Conservation (phyloP, 331 rosid species). For the Cydonia oblonga region DNA sequence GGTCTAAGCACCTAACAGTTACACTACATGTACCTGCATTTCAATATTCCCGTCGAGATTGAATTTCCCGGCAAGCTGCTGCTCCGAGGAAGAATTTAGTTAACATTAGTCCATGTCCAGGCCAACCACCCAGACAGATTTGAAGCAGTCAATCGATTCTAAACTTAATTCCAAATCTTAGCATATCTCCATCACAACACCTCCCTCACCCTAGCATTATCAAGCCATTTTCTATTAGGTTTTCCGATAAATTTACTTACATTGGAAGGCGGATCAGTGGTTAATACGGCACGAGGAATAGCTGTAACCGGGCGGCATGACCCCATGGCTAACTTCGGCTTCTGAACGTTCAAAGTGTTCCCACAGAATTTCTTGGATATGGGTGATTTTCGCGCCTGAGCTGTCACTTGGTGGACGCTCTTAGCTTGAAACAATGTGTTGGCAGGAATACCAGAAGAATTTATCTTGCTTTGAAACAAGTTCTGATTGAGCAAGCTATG, state of each 20-base stretch:
- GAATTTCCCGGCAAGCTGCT: slow-evolving; percentile 74
- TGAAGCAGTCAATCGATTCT: neutral
- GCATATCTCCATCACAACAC: neutral
- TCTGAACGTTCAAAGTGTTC: slow-evolving; percentile 31
- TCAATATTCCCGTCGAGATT: slow-evolving; percentile 71
- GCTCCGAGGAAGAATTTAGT: slow-evolving; percentile 22
- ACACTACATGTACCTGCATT: slow-evolving; percentile 52
- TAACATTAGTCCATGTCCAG: slow-evolving; percentile 11
- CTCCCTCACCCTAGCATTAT: neutral
- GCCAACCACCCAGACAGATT: slow-evolving; percentile 9
- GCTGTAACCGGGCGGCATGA: slow-evolving; percentile 10
- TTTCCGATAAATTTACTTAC: slow-evolving; percentile 20
- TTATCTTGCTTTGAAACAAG: slow-evolving; percentile 44
- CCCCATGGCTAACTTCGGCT: slow-evolving; percentile 38
- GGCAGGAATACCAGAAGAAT: slow-evolving; percentile 39
- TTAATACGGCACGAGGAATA: slow-evolving; percentile 50
- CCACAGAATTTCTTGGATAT: slow-evolving; percentile 48
- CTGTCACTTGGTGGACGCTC: slow-evolving; percentile 33
- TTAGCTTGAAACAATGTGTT: slow-evolving; percentile 35
- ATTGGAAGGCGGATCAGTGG: slow-evolving; percentile 46
- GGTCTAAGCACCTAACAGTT: neutral
- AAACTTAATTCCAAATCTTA: neutral
- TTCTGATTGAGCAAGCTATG: slow-evolving; percentile 59
- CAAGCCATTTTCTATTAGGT: neutral
- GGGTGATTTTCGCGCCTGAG: slow-evolving; percentile 28